Evolutionary conservation across 345 rosid genomes (phyloP).

Genomic region (Corymbia maculata): DNA sequence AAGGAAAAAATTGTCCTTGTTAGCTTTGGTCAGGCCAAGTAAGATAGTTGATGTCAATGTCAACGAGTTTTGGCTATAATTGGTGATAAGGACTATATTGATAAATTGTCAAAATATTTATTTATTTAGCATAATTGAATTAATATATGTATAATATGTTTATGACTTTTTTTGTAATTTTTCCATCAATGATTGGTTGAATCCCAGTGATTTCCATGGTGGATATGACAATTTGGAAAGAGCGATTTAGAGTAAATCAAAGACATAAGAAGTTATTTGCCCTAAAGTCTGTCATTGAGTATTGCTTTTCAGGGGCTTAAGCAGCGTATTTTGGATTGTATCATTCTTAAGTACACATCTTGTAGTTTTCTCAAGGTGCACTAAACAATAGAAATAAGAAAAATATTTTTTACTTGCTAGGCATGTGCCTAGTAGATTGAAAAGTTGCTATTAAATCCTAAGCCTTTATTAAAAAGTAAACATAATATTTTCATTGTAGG

Average conservation of each 20-base stretch:
- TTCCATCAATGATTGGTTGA: not conserved
- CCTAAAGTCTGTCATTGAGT: not conserved
- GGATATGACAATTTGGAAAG: not conserved
- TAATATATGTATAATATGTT: not conserved
- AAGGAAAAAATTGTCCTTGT: not conserved
- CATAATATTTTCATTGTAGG: not conserved
- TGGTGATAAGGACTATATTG: not conserved
- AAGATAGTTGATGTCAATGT: accelerated
- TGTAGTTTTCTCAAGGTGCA: not conserved
- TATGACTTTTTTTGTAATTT: not conserved
- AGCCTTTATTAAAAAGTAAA: not conserved
- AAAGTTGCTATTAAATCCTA: not conserved
- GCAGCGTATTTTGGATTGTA: not conserved
- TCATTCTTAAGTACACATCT: not conserved
- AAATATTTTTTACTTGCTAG: not conserved
- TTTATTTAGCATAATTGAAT: not conserved
- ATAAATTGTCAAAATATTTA: not conserved
- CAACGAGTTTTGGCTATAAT: not conserved
- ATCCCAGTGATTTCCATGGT: not conserved
- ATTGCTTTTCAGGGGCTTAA: not conserved
- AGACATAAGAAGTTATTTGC: not conserved
- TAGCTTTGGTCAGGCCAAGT: accelerated
- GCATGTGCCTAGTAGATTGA: not conserved
- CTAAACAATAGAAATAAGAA: not conserved
- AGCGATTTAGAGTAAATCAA: not conserved